Percentiles rank a stretch among this genome's conserved stretches.
These are phyloP conservation scores for Hansenula anomala DNA, from an alignment of 1,139 yeast genomes.

Conservation along the genomic window DNA sequence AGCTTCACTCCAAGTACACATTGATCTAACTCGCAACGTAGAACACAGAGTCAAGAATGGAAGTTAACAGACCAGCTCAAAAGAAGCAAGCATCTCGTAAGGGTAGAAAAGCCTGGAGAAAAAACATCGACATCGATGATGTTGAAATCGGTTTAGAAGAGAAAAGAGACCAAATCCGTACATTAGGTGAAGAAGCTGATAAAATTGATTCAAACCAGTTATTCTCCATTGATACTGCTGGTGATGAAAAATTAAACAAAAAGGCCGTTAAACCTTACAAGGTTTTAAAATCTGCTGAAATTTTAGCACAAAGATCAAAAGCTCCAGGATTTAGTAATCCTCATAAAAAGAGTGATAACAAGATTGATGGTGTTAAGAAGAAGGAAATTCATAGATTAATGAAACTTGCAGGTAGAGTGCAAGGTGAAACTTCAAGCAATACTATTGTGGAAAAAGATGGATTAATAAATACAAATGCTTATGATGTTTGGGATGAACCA, in stretches of 20 bases:
- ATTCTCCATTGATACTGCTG: slow-evolving; percentile 71
- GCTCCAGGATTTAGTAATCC: slow-evolving; percentile 56
- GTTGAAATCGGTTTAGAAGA: slow-evolving; percentile 68
- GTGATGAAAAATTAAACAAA: slow-evolving; percentile 42
- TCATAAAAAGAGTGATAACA: slow-evolving; percentile 34
- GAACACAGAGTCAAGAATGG: too few relatives aligned
- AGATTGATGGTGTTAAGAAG: slow-evolving; percentile 60
- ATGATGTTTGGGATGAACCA: slow-evolving; percentile 65
- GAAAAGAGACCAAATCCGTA: slow-evolving; percentile 60
- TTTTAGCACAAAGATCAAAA: slow-evolving; percentile 71
- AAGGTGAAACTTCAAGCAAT: slow-evolving; percentile 48
- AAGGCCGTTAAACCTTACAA: slow-evolving; percentile 41
- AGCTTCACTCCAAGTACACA: too few relatives aligned
- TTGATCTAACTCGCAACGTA: too few relatives aligned
- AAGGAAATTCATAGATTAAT: slow-evolving; percentile 66
- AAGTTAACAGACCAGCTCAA: slow-evolving; percentile 38
- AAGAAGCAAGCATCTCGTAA: slow-evolving; percentile 73
- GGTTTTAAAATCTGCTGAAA: slow-evolving; percentile 66
- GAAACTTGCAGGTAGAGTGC: slow-evolving; percentile 72
- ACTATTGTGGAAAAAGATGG: slow-evolving; percentile 62
- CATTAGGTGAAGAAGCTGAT: slow-evolving; percentile 50
- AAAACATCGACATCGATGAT: slow-evolving; percentile 82
- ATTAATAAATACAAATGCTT: slow-evolving; percentile 41
- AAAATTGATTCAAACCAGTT: slow-evolving; percentile 39
- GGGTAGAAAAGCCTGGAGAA: slow-evolving; percentile 95